Percentiles rank a stretch among this genome's conserved stretches.
These are phyloP conservation scores for Colletotrichum godetiae DNA, from an alignment of 2,329 filamentous ascomycete genomes.

Conservation along the genomic window DNA sequence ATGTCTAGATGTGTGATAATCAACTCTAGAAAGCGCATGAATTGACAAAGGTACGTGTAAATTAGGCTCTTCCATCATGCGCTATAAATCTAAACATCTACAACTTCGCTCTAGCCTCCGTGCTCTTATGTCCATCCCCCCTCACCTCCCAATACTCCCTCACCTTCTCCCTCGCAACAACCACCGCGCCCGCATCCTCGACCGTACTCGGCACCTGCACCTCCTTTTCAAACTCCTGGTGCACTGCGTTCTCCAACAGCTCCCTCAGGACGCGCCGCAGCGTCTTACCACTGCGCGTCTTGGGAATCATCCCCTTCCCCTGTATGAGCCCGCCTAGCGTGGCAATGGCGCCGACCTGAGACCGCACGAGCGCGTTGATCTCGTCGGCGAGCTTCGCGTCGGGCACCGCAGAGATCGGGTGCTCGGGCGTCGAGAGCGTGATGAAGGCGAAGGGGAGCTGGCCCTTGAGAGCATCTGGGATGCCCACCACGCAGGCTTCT, in stretches of 20 bases:
- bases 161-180: slow-evolving; percentile 77
- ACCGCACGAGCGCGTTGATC: slow-evolving; percentile 78
- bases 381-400: slow-evolving; percentile 62
- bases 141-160: slow-evolving; percentile 77
- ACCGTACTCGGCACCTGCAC: slow-evolving; percentile 86
- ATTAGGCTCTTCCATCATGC: not conserved
- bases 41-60: not conserved
- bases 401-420: slow-evolving; percentile 63
- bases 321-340: slow-evolving; percentile 87
- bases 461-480: slow-evolving; percentile 88
- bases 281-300: slow-evolving; percentile 93
- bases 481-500: slow-evolving; percentile 87
- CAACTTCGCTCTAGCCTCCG: slow-evolving; percentile 63
- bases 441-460: slow-evolving; percentile 94
- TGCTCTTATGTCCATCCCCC: slow-evolving; percentile 53
- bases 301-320: slow-evolving; percentile 87
- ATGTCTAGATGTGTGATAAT: not conserved
- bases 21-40: not conserved
- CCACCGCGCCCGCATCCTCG: slow-evolving; percentile 81
- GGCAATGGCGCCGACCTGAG: slow-evolving; percentile 89
- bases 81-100: slow-evolving; percentile 39
- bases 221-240: slow-evolving; percentile 77
- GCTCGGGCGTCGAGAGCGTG: slow-evolving; percentile 59
- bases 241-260: slow-evolving; percentile 83
- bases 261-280: slow-evolving; percentile 84